A percentile compares a stretch with the other conserved stretches of the same genome.
Evolutionary conservation across 2,329 filamentous ascomycete genomes (phyloP).

Genomic region (Pseudogymnoascus sp.): DNA sequence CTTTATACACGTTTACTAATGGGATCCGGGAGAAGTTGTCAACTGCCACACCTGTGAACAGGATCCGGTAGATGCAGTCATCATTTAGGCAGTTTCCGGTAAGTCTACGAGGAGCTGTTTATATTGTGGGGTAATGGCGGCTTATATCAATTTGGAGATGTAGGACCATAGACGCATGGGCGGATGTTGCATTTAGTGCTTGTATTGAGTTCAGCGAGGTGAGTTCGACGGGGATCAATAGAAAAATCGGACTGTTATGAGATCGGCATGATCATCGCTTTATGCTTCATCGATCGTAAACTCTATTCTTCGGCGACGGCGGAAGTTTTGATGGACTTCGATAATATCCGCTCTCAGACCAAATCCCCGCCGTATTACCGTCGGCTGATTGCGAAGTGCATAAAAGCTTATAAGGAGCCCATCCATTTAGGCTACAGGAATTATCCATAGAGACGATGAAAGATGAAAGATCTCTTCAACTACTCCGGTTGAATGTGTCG

Average conservation of each 20-base stretch:
- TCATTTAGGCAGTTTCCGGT: constrained; percentile 3
- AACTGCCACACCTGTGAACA: not conserved
- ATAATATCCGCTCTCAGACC: not conserved
- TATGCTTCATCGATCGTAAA: not conserved
- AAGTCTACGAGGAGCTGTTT: not conserved
- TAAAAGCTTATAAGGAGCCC: not conserved
- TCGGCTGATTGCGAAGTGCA: not conserved
- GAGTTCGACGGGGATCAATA: not conserved
- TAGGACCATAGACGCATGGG: not conserved
- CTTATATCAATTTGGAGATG: not conserved
- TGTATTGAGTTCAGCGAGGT: not conserved
- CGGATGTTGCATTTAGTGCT: not conserved
- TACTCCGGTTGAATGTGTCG: not conserved
- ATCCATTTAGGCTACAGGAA: not conserved
- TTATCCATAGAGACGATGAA: not conserved
- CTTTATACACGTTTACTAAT: not conserved
- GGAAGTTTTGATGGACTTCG: not conserved
- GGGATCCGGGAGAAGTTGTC: not conserved
- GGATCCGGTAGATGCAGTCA: not conserved
- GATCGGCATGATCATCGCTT: not conserved
- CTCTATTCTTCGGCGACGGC: not conserved
- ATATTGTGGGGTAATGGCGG: not conserved
- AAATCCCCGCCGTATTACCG: constrained; percentile 2
- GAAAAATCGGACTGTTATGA: not conserved
- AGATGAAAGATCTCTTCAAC: not conserved